Evolutionary conservation across 192 early-diverging fungal species (phyloP), one percentile per base, ranked within the genome.

Genomic region (Coemansia guatemalensis): DNA sequence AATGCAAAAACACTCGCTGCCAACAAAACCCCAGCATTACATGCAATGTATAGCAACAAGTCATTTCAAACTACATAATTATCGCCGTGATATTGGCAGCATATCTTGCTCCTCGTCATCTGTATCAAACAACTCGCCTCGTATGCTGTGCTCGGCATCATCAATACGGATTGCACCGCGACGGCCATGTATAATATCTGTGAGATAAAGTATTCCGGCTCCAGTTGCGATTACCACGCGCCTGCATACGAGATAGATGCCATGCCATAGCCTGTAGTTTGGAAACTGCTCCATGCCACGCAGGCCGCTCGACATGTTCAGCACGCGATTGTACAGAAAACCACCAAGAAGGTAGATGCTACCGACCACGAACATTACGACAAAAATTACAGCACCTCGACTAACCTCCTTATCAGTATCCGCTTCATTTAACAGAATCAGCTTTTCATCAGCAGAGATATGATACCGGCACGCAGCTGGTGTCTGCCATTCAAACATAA

Each of bases 401-500:
- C 64, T 69, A 18, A 68, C 52, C 8, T 41, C 59, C 14, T 30
- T 41, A 24, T 26, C 48, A 8, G 20, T 54, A 29, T 35, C 6
- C 3, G n/a, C 24, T 14, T 6, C 41, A 53, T 33, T 25, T 9
- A 29, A 50, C 30, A 27, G 17, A 24, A 9, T 11, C 30, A 65
- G 41, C 23, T 47, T 48, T 35, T 53, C 49, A 14, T 48, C 49
- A 18, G 18, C 64, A 58, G n/a, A 35, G 11, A 23, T 35, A 6
- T 35, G 20, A 50, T 51, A 39, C 24, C 39, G 35, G 44, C 83
- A 84, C 14, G 81, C 83, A 3, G 56, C 52, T 5, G 73, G 77
- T 2, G 83, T 84, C 17, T 73, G 69, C 83, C 83, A 84, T 54
- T 82, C 77, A 64, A 84, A 84, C 69, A 82, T 68, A 63, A 78